Percentiles rank a stretch among this genome's conserved stretches.
These are phyloP conservation scores for Suaeda aralocaspica DNA, from an alignment of 148 eudicot genomes.

Conservation along the genomic window DNA sequence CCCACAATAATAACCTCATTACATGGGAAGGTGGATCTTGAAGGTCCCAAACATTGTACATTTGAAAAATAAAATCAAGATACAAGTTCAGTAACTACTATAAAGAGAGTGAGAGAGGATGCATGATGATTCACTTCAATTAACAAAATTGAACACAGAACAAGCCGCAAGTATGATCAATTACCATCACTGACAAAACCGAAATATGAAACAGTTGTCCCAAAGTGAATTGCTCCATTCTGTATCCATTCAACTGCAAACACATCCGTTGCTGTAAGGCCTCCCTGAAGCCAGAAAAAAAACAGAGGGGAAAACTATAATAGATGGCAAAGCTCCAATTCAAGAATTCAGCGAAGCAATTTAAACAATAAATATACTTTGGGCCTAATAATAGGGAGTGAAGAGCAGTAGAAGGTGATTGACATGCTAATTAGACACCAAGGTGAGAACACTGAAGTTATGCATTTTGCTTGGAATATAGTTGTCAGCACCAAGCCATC, in stretches of 20 bases:
- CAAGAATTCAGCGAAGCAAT: not conserved
- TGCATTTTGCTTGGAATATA: not conserved
- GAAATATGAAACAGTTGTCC: constrained; percentile 84
- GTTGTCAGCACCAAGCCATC: not conserved
- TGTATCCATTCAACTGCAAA: constrained; percentile 96
- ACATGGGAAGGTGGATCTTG: not conserved
- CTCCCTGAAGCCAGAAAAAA: constrained; percentile 62
- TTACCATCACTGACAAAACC: constrained; percentile 98
- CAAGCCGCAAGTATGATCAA: constrained; percentile 1
- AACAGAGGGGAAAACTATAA: not conserved
- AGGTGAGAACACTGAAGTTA: not conserved
- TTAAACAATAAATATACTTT: not conserved
- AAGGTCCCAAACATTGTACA: constrained; percentile 1
- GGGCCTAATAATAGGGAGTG: not conserved
- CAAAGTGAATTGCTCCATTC: constrained; percentile 84
- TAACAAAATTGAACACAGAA: constrained; percentile 5
- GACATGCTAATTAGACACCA: not conserved
- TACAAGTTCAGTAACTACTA: not conserved
- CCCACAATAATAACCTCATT: not conserved
- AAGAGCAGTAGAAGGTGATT: not conserved
- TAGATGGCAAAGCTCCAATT: constrained; percentile 9
- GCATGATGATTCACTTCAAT: not conserved
- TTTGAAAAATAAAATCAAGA: not conserved
- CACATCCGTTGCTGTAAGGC: constrained; percentile 96
- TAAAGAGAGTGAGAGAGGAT: not conserved